Evolutionary conservation across 2,329 filamentous ascomycete species (phyloP).

Genomic region (Colletotrichum ledebouriae): DNA sequence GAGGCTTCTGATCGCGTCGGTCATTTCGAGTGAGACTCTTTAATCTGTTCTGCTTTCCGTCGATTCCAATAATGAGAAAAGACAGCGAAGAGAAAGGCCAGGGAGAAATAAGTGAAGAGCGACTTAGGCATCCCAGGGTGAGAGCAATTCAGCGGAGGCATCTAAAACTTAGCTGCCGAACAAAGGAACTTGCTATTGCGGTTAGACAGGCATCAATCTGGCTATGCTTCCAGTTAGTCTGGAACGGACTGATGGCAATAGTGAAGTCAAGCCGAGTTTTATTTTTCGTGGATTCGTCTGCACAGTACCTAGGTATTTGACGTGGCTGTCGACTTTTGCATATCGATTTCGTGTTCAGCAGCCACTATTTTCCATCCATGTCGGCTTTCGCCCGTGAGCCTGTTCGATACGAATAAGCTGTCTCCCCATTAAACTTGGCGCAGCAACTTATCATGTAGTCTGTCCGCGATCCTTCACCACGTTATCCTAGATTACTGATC

Average conservation of each 20-base stretch:
- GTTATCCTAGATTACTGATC: too few species aligned
- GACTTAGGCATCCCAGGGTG: background rate
- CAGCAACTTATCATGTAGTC: too few species aligned
- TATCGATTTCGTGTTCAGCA: too few species aligned
- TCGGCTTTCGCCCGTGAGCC: too few species aligned
- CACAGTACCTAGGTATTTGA: too few species aligned
- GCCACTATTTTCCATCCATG: too few species aligned
- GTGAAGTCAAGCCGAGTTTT: slow-evolving; percentile 17
- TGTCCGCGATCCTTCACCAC: too few species aligned
- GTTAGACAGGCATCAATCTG: slow-evolving; percentile 11
- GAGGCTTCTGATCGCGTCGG: background rate
- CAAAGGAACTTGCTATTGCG: slow-evolving; percentile 4
- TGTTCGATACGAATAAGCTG: too few species aligned
- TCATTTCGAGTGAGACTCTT: slow-evolving; percentile 3
- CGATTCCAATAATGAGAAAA: background rate
- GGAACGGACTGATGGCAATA: slow-evolving; percentile 2
- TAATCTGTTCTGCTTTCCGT: background rate
- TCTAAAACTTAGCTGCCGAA: slow-evolving; percentile 2
- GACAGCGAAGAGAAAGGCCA: background rate
- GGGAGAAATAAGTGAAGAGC: too few species aligned
- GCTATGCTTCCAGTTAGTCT: background rate
- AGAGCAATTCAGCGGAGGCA: background rate
- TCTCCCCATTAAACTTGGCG: too few species aligned
- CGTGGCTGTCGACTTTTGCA: too few species aligned
- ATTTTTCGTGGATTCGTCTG: too few species aligned